Evolutionary conservation across 1,139 yeast species (phyloP), one percentile per base, ranked within the genome.

Genomic region (Hemisphaericaspora lyxosophila): DNA sequence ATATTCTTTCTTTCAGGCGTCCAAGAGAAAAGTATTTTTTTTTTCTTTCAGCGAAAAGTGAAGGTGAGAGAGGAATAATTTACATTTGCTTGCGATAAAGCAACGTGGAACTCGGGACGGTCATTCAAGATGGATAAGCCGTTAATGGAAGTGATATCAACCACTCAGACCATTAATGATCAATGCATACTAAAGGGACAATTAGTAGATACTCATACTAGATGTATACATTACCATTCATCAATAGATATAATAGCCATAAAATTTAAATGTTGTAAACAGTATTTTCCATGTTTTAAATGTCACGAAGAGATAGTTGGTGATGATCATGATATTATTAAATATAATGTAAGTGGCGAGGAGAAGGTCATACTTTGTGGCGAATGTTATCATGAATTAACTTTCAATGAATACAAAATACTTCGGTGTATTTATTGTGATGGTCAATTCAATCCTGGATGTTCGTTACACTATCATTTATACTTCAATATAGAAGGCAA

Each of bases 221-320:
- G 76, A 20, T 71, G 76, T 42, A 28, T 33, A 7, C 76, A 71
- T 53, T 70, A 69, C 47, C 61, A 65, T 36, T 40, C 60, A 20
- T 40, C 37, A 3, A 46, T 61, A 2, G 76, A 71, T 44, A 58
- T 70, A n/a, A 64, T 71, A 3, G 75, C 75, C 13, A 53, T 71
- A 38, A 65, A 63, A 44, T 69, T 67, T 51, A 59, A 58, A 40
- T 71, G 76, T 48, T 71, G 76, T 45, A 45, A 38, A 12, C 38
- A 41, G 7, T 70, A 58, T 41, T 71, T 55, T 42, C 73, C 75
- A 2, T 71, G 76, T 49, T 67, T 51, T 49, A 46, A 66, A 48
- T 71, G 76, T 45, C 76, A 71, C 44, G 44, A 48, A 9, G 57
- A 53, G 26, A 36, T 33, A 8, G 45, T 48, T 5, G 34, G 34